Evolutionary conservation across 352 stramenopile species (phyloP).

Genomic region (Phytophthora foliorum): DNA sequence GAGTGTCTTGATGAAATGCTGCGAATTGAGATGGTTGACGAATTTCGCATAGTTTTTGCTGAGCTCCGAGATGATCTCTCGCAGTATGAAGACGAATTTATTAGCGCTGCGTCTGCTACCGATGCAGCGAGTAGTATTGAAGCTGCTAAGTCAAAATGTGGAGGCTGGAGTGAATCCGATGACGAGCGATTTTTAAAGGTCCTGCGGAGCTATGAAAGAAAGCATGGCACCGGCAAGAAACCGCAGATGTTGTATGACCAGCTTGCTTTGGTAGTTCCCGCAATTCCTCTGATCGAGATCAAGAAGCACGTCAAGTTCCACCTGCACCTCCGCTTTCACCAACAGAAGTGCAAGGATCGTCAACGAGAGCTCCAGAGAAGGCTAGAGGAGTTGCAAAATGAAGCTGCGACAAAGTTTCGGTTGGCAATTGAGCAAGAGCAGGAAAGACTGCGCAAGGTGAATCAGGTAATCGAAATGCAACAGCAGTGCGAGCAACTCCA

Average conservation of each 20-base stretch:
- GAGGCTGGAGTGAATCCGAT: slow-evolving; percentile 56
- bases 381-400: slow-evolving; percentile 35
- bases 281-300: slow-evolving; percentile 45
- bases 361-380: slow-evolving; percentile 55
- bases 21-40: slow-evolving; percentile 49
- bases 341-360: slow-evolving; percentile 65
- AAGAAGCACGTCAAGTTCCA: slow-evolving; percentile 72
- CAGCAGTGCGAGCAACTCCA: slow-evolving; percentile 54
- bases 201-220: slow-evolving; percentile 57
- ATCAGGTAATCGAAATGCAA: slow-evolving; percentile 52
- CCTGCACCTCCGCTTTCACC: slow-evolving; percentile 60
- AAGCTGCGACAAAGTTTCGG: slow-evolving; percentile 44
- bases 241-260: slow-evolving; percentile 73
- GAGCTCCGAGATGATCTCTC: slow-evolving; percentile 43
- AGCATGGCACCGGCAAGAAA: slow-evolving; percentile 44
- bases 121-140: slow-evolving; percentile 48
- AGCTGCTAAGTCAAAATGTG: slow-evolving; percentile 46
- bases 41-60: slow-evolving; percentile 40
- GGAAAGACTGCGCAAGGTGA: slow-evolving; percentile 34
- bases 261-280: slow-evolving; percentile 53
- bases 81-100: slow-evolving; percentile 53
- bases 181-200: slow-evolving; percentile 74
- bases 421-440: slow-evolving; percentile 33
- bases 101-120: slow-evolving; percentile 33
- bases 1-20: slow-evolving; percentile 56